Conservation (phyloP, 163 green algal species). For the Chlamydomonas reinhardtii region DNA sequence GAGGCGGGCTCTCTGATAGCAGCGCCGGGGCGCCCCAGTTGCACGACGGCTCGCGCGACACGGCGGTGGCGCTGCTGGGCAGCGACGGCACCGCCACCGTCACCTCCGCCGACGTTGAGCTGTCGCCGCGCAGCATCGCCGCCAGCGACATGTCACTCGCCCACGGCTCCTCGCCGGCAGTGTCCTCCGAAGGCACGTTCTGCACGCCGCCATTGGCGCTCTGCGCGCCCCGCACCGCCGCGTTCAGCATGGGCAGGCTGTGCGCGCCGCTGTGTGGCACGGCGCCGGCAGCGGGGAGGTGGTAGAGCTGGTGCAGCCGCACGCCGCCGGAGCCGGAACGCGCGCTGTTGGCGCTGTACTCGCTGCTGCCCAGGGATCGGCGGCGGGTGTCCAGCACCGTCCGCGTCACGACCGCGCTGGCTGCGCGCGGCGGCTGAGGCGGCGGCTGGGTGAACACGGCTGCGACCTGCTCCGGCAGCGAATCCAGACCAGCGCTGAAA, state of each 20-base stretch:
- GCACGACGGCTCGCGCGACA: neutral
- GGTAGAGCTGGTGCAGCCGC: too few relatives aligned
- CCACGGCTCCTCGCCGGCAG: neutral
- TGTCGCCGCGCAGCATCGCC: neutral
- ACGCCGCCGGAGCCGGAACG: too few relatives aligned
- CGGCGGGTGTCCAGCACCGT: too few relatives aligned
- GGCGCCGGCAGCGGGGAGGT: too few relatives aligned
- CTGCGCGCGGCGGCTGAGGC: too few relatives aligned
- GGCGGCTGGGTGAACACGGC: neutral
- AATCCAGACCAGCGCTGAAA: neutral
- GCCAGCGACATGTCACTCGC: slow-evolving; percentile 7
- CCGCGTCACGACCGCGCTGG: too few relatives aligned
- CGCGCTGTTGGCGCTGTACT: neutral
- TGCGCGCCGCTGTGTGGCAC: too few relatives aligned
- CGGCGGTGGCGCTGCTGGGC: neutral
- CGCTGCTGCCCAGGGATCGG: neutral
- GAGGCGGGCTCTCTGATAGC: neutral
- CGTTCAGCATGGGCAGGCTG: too few relatives aligned
- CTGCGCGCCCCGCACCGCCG: too few relatives aligned
- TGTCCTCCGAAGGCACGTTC: neutral
- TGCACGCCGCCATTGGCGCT: too few relatives aligned
- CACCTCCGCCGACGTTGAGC: neutral
- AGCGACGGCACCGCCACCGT: neutral
- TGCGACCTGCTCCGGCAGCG: neutral
- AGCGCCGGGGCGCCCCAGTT: neutral